A percentile compares a stretch with the other conserved stretches of the same genome.
Conservation (phyloP, 257 asterid species). For the Vinca minor region DNA sequence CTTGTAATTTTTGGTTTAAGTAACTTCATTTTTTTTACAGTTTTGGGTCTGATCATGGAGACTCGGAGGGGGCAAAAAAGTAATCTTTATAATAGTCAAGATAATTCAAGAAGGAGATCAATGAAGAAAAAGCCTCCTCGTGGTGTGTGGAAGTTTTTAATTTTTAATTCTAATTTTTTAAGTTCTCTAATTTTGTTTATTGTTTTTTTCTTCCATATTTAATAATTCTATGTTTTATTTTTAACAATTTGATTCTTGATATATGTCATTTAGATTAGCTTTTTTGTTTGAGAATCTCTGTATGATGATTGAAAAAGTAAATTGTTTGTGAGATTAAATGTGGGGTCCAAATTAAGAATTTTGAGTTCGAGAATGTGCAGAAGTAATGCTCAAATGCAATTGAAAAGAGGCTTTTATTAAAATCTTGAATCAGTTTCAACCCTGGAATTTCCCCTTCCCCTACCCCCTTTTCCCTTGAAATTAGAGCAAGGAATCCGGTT, state of each 20-base stretch:
- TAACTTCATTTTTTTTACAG: constrained; percentile 1
- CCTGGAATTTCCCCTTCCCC: not conserved
- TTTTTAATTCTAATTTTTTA: not conserved
- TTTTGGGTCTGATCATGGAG: constrained; percentile 18
- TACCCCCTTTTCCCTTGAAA: not conserved
- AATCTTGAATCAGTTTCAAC: not conserved
- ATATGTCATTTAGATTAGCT: not conserved
- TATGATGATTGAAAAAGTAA: no score
- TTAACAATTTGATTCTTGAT: not conserved
- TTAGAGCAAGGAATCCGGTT: no score
- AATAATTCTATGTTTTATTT: no score
- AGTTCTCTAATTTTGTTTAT: not conserved
- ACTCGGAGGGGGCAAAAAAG: constrained; percentile 7
- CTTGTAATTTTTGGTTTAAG: not conserved
- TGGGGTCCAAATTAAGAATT: no score
- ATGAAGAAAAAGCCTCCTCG: constrained; percentile 18
- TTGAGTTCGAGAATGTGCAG: no score
- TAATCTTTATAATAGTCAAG: constrained; percentile 2
- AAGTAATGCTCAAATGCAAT: not conserved
- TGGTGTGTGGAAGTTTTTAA: constrained; percentile 7
- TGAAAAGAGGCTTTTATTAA: not conserved
- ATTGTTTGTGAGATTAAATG: no score
- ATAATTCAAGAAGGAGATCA: constrained; percentile 14
- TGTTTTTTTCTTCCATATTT: no score
- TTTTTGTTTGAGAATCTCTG: no score